Conservation (phyloP, 805 yeast species). For the Blastobotrys chiropterorum region DNA sequence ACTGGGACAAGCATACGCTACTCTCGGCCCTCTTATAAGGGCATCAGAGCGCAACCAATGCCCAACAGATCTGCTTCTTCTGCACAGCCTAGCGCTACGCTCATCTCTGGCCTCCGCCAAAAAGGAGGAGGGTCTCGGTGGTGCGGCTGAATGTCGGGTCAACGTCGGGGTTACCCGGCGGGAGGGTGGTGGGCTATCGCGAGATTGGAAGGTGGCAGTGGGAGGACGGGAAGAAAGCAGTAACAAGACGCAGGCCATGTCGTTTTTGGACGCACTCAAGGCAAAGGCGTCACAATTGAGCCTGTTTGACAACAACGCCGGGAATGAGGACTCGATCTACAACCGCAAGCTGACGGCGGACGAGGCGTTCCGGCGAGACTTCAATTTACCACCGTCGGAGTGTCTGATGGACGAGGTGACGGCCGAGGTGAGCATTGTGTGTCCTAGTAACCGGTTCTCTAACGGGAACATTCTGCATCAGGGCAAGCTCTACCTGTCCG, state of each 20-base stretch:
- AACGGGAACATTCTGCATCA: conserved; percentile 16
- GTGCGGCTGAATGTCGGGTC: background rate
- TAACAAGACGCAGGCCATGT: conserved; percentile 33
- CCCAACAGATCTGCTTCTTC: no score
- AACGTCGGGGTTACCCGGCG: background rate
- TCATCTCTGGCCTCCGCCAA: no score
- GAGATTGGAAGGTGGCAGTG: background rate
- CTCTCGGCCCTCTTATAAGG: no score
- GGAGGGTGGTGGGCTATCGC: background rate
- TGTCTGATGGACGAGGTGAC: conserved; percentile 55
- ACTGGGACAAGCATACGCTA: no score
- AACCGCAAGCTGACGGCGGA: conserved; percentile 50
- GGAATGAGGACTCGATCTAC: conserved; percentile 18
- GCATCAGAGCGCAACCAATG: no score
- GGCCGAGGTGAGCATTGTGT: conserved; percentile 48
- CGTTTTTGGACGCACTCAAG: conserved; percentile 40
- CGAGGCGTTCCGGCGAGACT: conserved; percentile 61
- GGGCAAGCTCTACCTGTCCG: conserved; percentile 63
- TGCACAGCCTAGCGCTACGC: no score
- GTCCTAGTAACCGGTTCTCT: conserved; percentile 16
- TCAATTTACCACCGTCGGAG: conserved; percentile 68
- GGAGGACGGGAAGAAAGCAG: background rate
- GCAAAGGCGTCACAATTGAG: conserved; percentile 41
- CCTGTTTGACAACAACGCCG: conserved; percentile 32
- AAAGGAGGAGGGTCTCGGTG: background rate